Evolutionary conservation across 2,329 filamentous ascomycete species (phyloP).

Genomic region (Botrytis fabae): DNA sequence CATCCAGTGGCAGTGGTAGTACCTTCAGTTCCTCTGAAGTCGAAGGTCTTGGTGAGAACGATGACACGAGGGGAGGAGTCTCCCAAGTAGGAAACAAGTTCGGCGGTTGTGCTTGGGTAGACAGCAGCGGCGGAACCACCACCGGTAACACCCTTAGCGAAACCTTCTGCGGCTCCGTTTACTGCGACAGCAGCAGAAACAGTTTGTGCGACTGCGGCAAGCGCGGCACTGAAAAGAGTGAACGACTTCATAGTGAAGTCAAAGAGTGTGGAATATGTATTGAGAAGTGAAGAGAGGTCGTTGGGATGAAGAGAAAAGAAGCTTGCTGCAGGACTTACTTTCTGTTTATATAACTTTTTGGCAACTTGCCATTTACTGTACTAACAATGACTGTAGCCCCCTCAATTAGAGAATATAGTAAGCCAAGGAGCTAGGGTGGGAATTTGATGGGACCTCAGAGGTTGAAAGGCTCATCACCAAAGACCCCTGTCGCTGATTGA

Average conservation of each 20-base stretch:
- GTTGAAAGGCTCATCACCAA: not conserved
- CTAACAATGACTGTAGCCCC: not conserved
- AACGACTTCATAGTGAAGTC: constrained; percentile 26
- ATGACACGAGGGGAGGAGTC: constrained; percentile 46
- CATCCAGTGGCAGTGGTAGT: constrained; percentile 28
- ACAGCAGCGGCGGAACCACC: constrained; percentile 56
- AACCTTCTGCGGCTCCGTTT: constrained; percentile 40
- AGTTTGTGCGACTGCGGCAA: constrained; percentile 22
- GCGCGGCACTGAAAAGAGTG: constrained; percentile 16
- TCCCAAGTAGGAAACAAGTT: constrained; percentile 52
- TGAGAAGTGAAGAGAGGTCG: not conserved
- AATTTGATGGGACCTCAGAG: not conserved
- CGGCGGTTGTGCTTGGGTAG: constrained; percentile 53
- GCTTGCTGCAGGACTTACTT: not conserved
- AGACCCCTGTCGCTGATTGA: not conserved
- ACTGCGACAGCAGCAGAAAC: constrained; percentile 38
- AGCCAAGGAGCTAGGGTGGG: constrained; percentile 5
- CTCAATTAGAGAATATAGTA: constrained; percentile 14
- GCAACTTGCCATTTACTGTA: not conserved
- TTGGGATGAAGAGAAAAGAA: not conserved
- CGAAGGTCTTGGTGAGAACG: constrained; percentile 56
- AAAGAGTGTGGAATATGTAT: not conserved
- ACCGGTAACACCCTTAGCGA: constrained; percentile 57
- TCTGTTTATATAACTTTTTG: constrained; percentile 14
- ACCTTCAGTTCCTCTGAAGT: constrained; percentile 52